These are phyloP conservation scores for Microthlaspi erraticum DNA, from an alignment of 345 rosid species.

Conservation along the genomic window DNA sequence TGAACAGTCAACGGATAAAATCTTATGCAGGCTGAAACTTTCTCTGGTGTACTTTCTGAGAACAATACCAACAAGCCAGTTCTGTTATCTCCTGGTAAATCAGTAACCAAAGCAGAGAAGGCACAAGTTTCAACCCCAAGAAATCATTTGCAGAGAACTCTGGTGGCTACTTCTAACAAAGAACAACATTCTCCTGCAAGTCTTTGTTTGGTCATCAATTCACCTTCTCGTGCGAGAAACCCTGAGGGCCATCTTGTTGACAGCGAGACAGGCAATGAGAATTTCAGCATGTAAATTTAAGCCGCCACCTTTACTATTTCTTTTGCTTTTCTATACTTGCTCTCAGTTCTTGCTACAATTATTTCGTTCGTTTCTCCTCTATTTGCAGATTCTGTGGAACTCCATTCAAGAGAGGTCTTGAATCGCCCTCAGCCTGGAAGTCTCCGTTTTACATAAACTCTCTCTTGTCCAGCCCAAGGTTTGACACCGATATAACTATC, in stretches of 20 bases:
- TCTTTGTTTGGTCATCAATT: slow-evolving; percentile 51
- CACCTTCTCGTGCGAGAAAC: slow-evolving; percentile 62
- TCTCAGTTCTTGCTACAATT: slow-evolving; percentile 7
- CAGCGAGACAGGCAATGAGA: slow-evolving; percentile 64
- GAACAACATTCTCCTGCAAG: slow-evolving; percentile 56
- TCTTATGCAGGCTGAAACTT: slow-evolving; percentile 54
- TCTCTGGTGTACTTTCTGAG: slow-evolving; percentile 62
- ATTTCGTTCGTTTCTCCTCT: slow-evolving; percentile 17
- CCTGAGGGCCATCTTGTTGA: slow-evolving; percentile 50
- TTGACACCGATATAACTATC: slow-evolving; percentile 82
- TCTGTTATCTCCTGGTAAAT: slow-evolving; percentile 65
- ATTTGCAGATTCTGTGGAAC: slow-evolving; percentile 80
- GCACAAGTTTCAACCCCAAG: slow-evolving; percentile 57
- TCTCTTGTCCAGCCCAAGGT: slow-evolving; percentile 76
- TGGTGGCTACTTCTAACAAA: slow-evolving; percentile 51
- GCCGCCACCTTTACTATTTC: not conserved
- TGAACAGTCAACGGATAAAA: not conserved
- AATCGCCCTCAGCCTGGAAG: slow-evolving; percentile 98
- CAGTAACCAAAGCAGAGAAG: slow-evolving; percentile 49
- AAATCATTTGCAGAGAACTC: slow-evolving; percentile 51
- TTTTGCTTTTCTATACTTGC: not conserved
- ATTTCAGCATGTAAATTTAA: slow-evolving; percentile 64
- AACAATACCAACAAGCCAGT: slow-evolving; percentile 54
- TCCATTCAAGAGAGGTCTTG: slow-evolving; percentile 81
- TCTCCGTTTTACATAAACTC: slow-evolving; percentile 93